These are phyloP conservation scores for Stagonosporopsis chrysanthemi DNA, from an alignment of 2,329 filamentous ascomycete species.

Conservation along the genomic window DNA sequence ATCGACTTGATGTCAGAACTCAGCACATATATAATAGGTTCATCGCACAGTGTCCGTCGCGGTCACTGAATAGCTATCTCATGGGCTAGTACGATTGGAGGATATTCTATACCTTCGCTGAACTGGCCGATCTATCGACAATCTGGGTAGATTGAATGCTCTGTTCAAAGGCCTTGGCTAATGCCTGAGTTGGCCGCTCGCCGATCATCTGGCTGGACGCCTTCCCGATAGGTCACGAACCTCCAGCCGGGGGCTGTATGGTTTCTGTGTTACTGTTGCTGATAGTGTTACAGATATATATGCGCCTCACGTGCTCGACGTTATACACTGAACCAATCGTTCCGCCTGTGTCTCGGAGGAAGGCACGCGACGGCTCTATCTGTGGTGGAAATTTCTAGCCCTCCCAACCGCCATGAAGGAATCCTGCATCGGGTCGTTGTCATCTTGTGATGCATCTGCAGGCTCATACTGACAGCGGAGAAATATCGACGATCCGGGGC, in stretches of 20 bases:
- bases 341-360: neutral
- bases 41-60: neutral
- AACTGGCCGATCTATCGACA: neutral
- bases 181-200: neutral
- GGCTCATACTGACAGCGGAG: slow-evolving; percentile 3
- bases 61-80: neutral
- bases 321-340: neutral
- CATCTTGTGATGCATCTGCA: neutral
- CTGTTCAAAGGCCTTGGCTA: slow-evolving; percentile 5
- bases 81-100: slow-evolving; percentile 3
- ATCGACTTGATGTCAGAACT: neutral
- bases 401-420: neutral
- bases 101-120: slow-evolving; percentile 6
- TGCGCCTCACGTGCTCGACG: neutral
- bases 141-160: slow-evolving; percentile 4
- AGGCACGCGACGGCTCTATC: neutral
- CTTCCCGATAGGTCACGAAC: neutral
- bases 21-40: neutral
- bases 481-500: slow-evolving; percentile 8
- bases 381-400: neutral
- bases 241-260: neutral
- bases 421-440: neutral
- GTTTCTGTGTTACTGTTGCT: neutral
- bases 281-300: neutral
- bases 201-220: neutral